A percentile compares a stretch with the other conserved stretches of the same genome.
Evolutionary conservation across 140 eudicot genomes (phyloP).

Genomic region (Erigeron philadelphicus): DNA sequence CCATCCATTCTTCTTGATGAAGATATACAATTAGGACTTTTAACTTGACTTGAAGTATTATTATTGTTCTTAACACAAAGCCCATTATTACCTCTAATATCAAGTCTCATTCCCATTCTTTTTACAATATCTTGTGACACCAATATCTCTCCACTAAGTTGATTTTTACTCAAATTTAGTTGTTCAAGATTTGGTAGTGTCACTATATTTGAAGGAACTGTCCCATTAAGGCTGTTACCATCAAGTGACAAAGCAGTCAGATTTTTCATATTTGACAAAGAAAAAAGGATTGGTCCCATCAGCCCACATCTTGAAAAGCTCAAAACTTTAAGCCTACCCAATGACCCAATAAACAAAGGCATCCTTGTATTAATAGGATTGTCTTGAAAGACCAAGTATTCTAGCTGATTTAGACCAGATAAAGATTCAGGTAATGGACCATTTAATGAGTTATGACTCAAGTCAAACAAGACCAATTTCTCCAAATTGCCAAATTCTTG

Average conservation of each 20-base stretch:
- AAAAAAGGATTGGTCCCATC: constrained; percentile 41
- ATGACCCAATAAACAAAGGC: constrained; percentile 46
- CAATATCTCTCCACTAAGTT: constrained; percentile 42
- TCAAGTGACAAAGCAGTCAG: constrained; percentile 56
- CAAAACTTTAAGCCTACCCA: constrained; percentile 44
- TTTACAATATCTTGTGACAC: constrained; percentile 43
- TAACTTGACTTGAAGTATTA: constrained; percentile 21
- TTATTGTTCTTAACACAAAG: constrained; percentile 35
- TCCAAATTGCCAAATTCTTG: constrained; percentile 44
- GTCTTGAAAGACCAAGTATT: constrained; percentile 49
- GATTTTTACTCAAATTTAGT: constrained; percentile 53
- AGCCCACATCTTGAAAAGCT: constrained; percentile 60
- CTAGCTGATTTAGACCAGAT: constrained; percentile 41
- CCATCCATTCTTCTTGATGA: constrained; percentile 26
- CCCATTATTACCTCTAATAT: constrained; percentile 52
- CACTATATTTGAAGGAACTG: constrained; percentile 44
- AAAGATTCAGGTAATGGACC: constrained; percentile 58
- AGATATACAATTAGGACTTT: constrained; percentile 25
- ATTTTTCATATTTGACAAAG: constrained; percentile 40
- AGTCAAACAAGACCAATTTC: constrained; percentile 45
- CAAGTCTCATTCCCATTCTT: constrained; percentile 52
- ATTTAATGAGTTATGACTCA: constrained; percentile 48
- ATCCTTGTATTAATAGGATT: constrained; percentile 50
- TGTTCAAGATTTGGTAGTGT: constrained; percentile 45
- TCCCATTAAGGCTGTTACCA: constrained; percentile 49